A percentile compares a stretch with the other conserved stretches of the same genome.
Conservation (phyloP, 2,329 filamentous ascomycete species). For the Arthrobotrys entomopaga region DNA sequence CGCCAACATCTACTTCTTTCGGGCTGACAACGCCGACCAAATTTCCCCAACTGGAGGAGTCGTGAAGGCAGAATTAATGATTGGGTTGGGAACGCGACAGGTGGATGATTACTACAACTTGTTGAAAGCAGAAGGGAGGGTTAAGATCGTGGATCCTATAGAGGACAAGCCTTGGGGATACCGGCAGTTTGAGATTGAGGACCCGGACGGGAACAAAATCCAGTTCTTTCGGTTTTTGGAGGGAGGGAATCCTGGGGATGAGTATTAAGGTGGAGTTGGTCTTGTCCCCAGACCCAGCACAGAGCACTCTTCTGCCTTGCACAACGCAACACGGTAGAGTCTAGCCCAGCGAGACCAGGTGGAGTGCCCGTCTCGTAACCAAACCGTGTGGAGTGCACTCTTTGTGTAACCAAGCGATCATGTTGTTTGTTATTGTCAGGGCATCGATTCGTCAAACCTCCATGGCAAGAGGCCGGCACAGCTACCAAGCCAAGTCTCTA, state of each 20-base stretch:
- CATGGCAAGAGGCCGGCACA: too few species aligned
- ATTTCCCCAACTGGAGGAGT: neutral
- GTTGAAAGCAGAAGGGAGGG: neutral
- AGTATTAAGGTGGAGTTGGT: neutral
- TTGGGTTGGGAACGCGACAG: neutral
- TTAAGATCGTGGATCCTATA: neutral
- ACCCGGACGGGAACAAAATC: neutral
- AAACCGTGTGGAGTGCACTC: too few species aligned
- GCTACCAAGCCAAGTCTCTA: too few species aligned
- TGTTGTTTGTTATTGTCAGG: too few species aligned
- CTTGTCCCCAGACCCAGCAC: too few species aligned
- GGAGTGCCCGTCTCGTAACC: too few species aligned
- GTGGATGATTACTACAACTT: neutral
- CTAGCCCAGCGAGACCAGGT: too few species aligned
- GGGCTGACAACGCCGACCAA: neutral
- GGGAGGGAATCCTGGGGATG: neutral
- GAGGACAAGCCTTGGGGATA: neutral
- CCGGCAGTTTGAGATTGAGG: constrained; percentile 1
- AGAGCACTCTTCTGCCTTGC: too few species aligned
- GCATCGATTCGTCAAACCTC: too few species aligned
- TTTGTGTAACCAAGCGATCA: too few species aligned
- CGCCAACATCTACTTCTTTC: constrained; percentile 6
- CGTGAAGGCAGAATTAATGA: neutral
- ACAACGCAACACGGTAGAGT: too few species aligned
- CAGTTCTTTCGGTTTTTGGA: constrained; percentile 10